Conservation (phyloP, 2,329 filamentous ascomycete genomes). For the Ceratocystiopsis brevicomis region DNA sequence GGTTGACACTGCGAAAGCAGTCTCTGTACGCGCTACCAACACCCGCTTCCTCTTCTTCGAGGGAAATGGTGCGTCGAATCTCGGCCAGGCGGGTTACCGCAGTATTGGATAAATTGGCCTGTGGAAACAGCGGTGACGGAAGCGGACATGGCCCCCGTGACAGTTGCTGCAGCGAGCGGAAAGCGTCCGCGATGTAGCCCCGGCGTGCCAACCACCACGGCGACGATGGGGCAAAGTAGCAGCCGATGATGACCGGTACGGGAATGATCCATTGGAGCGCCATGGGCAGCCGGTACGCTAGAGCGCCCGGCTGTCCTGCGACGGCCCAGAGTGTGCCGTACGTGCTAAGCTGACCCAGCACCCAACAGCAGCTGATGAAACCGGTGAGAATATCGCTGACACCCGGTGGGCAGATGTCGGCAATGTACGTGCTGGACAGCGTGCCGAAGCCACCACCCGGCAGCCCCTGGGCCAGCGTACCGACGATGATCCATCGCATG, state of each 20-base stretch:
- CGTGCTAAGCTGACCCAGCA: conserved; percentile 7
- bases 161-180: conserved; percentile 3
- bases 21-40: conserved; percentile 30
- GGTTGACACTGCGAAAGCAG: conserved; percentile 29
- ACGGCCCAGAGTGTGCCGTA: conserved; percentile 9
- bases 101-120: conserved; percentile 11
- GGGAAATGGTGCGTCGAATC: conserved; percentile 37
- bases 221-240: conserved; percentile 8
- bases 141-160: neutral
- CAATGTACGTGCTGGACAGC: conserved; percentile 9
- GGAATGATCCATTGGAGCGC: conserved; percentile 9
- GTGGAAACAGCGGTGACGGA: neutral
- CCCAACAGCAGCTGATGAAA: conserved; percentile 11
- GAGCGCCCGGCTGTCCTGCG: conserved; percentile 3
- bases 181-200: conserved; percentile 12
- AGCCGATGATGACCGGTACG: conserved; percentile 5
- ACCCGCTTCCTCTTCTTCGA: conserved; percentile 29
- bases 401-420: conserved; percentile 9
- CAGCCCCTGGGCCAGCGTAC: conserved; percentile 10
- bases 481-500: conserved; percentile 8
- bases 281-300: conserved; percentile 10
- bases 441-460: conserved; percentile 10
- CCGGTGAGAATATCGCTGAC: conserved; percentile 8
- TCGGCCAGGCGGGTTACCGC: conserved; percentile 22
- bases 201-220: conserved; percentile 18